A percentile compares a stretch with the other conserved stretches of the same genome.
Evolutionary conservation across 2,329 filamentous ascomycete species (phyloP).

Genomic region (Macroventuria anomochaeta): DNA sequence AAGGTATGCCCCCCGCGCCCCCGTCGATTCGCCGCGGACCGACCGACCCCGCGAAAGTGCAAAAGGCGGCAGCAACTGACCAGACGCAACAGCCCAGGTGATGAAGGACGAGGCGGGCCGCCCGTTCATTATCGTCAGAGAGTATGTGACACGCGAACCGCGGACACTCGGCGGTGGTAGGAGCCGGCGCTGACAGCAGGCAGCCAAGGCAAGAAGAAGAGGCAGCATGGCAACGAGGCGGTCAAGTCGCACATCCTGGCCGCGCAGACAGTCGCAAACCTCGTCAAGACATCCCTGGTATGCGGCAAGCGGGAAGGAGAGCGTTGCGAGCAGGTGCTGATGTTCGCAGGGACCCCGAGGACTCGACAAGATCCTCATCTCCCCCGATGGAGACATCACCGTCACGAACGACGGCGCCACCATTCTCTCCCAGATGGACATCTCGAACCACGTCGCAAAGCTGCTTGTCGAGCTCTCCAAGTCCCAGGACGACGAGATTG

Average conservation of each 20-base stretch:
- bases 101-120: conserved; percentile 97
- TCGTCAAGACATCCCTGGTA: conserved; percentile 93
- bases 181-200: background rate
- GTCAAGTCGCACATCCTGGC: conserved; percentile 98
- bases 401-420: conserved; percentile 99
- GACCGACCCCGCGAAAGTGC: background rate
- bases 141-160: conserved; percentile 66
- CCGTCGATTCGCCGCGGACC: conserved; percentile 5
- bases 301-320: no score
- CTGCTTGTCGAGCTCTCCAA: conserved; percentile 95
- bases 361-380: conserved; percentile 98
- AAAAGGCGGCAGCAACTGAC: conserved; percentile 28
- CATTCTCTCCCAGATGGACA: conserved; percentile 97
- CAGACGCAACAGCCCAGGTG: conserved; percentile 64
- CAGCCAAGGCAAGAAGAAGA: conserved; percentile 96
- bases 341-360: conserved; percentile 76
- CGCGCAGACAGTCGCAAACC: conserved; percentile 92
- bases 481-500: conserved; percentile 98
- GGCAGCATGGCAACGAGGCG: conserved; percentile 93
- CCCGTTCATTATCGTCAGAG: conserved; percentile 97
- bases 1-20: conserved; percentile 63
- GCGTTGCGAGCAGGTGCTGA: conserved; percentile 19
- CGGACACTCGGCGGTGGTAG: background rate
- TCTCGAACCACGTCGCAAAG: conserved; percentile 97
- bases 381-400: conserved; percentile 97